phyloP scores from a whole-genome alignment of 1,284 basidiomycete genomes.

The Austroboletus rostrupii region DNA sequence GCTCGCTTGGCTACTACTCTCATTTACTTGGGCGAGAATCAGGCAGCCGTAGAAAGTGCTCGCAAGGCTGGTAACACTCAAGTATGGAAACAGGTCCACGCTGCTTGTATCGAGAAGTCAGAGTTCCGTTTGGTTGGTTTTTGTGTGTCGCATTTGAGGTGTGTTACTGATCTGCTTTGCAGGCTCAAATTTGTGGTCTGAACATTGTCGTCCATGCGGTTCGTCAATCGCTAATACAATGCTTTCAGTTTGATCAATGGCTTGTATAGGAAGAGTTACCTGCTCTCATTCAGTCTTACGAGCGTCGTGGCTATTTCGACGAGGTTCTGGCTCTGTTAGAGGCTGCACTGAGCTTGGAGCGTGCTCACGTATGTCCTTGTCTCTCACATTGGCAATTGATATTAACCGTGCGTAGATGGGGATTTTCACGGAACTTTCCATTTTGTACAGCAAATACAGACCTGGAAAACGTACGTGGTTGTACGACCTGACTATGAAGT shows the following conservation, averaged over 20 bases:
- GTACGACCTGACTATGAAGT: conserved; percentile 9
- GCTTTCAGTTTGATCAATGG: conserved; percentile 3
- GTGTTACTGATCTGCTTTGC: conserved; percentile 6
- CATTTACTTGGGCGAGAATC: conserved; percentile 98
- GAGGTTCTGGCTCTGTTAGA: conserved; percentile 91
- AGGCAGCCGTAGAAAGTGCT: conserved; percentile 96
- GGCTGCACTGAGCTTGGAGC: conserved; percentile 91
- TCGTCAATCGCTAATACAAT: conserved; percentile 26
- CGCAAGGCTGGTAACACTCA: conserved; percentile 99
- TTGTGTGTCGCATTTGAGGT: not conserved
- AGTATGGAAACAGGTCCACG: conserved; percentile 99
- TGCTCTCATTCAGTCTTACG: conserved; percentile 82
- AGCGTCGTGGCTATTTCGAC: conserved; percentile 90
- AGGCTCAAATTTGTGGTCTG: conserved; percentile 97
- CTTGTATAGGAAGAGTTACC: conserved; percentile 77
- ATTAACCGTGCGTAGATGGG: conserved; percentile 59
- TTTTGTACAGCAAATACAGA: conserved; percentile 94
- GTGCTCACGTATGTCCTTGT: conserved; percentile 74
- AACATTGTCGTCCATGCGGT: conserved; percentile 92
- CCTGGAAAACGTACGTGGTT: conserved; percentile 77
- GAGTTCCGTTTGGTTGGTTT: conserved; percentile 83
- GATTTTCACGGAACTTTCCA: conserved; percentile 92
- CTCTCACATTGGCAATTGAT: not conserved
- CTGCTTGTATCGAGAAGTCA: conserved; percentile 94
- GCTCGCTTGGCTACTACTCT: conserved; percentile 96